Percentiles rank a stretch among this genome's conserved stretches.
phyloP scores from a whole-genome alignment of 169 alveolate genomes.

The Eimeria tenella region DNA sequence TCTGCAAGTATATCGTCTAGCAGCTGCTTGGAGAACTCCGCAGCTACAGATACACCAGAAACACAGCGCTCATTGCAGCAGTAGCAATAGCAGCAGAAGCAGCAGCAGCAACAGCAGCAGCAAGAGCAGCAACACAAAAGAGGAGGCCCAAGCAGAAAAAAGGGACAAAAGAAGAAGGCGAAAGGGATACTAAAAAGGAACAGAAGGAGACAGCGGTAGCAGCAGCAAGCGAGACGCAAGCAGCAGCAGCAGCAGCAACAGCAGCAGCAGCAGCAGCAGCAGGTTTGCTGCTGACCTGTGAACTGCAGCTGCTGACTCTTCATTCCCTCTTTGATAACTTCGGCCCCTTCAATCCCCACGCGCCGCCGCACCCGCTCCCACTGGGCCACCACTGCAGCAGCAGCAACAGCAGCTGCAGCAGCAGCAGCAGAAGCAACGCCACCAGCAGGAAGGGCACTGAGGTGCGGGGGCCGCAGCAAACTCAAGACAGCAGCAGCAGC shows the following conservation, averaged over 20 bases:
- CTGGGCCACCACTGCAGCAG: not conserved
- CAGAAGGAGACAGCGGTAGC: too few species aligned
- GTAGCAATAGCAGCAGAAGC: not conserved
- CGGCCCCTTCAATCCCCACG: constrained; percentile 68
- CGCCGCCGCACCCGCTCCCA: constrained; percentile 69
- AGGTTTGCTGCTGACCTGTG: constrained; percentile 40
- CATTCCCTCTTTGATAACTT: constrained; percentile 69
- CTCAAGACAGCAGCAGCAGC: not conserved
- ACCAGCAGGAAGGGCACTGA: not conserved
- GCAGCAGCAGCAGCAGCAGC: too few species aligned
- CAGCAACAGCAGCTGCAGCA: constrained; percentile 9
- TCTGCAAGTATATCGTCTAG: constrained; percentile 27
- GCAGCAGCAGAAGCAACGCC: not conserved
- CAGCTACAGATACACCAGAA: not conserved
- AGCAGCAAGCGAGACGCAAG: too few species aligned
- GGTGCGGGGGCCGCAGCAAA: not conserved
- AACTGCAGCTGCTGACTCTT: constrained; percentile 67
- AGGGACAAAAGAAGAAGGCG: too few species aligned
- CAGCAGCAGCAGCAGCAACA: too few species aligned
- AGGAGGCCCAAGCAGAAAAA: too few species aligned
- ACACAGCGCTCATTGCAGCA: not conserved
- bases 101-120: not conserved
- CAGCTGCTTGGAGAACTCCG: constrained; percentile 58
- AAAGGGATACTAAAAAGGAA: too few species aligned
- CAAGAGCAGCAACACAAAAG: not conserved